Percentiles rank a stretch among this genome's conserved stretches.
phyloP scores from a whole-genome alignment of 2,329 filamentous ascomycete species.

The Colletotrichum abscissum region DNA sequence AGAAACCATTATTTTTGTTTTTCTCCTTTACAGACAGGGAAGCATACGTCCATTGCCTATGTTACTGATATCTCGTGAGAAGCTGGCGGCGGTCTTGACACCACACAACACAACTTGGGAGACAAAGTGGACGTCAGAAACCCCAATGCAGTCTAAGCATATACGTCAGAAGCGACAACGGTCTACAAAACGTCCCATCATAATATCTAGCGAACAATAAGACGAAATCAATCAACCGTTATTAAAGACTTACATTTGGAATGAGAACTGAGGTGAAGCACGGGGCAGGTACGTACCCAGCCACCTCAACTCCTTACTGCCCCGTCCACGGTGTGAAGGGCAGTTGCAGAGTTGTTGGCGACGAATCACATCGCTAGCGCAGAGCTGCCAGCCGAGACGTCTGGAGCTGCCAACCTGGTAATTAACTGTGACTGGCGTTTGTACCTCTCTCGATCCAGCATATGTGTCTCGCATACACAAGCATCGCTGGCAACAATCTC shows the following conservation, averaged over 20 bases:
- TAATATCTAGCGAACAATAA: neutral
- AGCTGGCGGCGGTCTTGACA: too few relatives aligned
- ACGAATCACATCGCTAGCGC: conserved; percentile 34
- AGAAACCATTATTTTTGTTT: neutral
- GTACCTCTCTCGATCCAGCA: conserved; percentile 25
- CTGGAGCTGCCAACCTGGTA: conserved; percentile 35
- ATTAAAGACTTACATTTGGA: too few relatives aligned
- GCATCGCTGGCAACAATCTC: neutral
- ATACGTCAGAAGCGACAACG: neutral
- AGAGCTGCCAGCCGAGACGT: conserved; percentile 31
- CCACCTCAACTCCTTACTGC: neutral
- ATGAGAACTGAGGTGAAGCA: neutral
- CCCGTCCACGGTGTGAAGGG: neutral
- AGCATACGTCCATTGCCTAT: neutral
- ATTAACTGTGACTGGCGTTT: conserved; percentile 24
- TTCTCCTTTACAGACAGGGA: neutral
- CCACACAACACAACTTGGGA: neutral
- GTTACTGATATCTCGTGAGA: too few relatives aligned
- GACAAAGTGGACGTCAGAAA: neutral
- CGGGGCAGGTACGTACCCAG: conserved; percentile 24
- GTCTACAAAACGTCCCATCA: neutral
- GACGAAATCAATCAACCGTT: neutral
- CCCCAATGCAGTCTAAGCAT: neutral
- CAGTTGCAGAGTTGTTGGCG: neutral
- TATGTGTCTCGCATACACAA: conserved; percentile 26